A percentile compares a stretch with the other conserved stretches of the same genome.
phyloP scores from a whole-genome alignment of 176 grass and related monocot species.

The Phoenix dactylifera region DNA sequence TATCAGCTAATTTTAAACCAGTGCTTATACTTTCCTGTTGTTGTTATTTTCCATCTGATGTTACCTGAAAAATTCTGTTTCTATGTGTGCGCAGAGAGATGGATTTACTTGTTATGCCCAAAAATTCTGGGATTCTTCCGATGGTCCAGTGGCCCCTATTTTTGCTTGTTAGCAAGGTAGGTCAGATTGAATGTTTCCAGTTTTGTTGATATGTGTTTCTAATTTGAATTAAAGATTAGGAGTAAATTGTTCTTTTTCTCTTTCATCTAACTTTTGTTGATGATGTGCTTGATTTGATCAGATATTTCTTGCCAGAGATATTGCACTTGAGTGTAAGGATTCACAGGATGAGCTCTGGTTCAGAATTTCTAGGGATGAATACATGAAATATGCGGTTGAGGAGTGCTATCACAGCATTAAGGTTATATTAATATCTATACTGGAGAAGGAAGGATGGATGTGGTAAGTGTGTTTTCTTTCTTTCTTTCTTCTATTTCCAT shows the following conservation, averaged over 20 bases:
- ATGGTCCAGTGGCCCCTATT: conserved; percentile 97
- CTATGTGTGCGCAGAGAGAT: conserved; percentile 37
- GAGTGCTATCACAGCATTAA: conserved; percentile 58
- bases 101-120: conserved; percentile 79
- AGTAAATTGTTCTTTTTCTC: neutral
- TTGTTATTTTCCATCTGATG: conserved; percentile 6
- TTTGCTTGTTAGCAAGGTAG: conserved; percentile 89
- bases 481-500: neutral
- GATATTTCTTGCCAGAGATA: conserved; percentile 95
- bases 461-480: conserved; percentile 33
- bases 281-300: conserved; percentile 17
- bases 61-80: no score
- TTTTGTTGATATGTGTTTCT: no score
- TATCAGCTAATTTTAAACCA: neutral
- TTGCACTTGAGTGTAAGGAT: conserved; percentile 57
- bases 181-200: no score
- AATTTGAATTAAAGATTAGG: no score
- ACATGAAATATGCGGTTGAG: conserved; percentile 80
- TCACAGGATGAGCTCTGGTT: conserved; percentile 77
- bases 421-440: conserved; percentile 58
- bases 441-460: conserved; percentile 59
- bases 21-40: conserved; percentile 1
- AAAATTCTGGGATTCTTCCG: conserved; percentile 50
- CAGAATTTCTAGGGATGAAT: conserved; percentile 76
- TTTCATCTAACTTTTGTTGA: neutral